phyloP scores from a whole-genome alignment of 345 rosid genomes.

The Citrus glauca region DNA sequence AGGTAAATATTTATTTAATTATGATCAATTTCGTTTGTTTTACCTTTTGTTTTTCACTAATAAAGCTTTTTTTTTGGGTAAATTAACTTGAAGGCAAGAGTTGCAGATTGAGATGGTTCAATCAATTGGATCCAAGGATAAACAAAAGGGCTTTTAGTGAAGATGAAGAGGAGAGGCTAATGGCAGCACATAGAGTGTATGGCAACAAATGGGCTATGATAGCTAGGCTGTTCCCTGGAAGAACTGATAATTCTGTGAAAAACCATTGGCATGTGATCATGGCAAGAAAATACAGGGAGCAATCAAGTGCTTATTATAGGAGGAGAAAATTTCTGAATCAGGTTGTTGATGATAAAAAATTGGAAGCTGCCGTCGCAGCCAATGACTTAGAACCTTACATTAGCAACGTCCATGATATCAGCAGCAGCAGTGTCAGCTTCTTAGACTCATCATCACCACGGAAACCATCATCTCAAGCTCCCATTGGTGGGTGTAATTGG shows the following conservation, averaged over 20 bases:
- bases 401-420: slow-evolving; percentile 11
- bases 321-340: slow-evolving; percentile 27
- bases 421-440: slow-evolving; percentile 20
- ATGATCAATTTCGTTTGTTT: not conserved
- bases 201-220: slow-evolving; percentile 73
- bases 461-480: slow-evolving; percentile 5
- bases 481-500: slow-evolving; percentile 8
- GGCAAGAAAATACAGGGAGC: slow-evolving; percentile 56
- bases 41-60: not conserved
- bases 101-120: slow-evolving; percentile 54
- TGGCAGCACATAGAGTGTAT: slow-evolving; percentile 54
- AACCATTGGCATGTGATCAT: slow-evolving; percentile 73
- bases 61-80: not conserved
- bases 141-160: slow-evolving; percentile 34
- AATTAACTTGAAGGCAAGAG: slow-evolving; percentile 33
- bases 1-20: slow-evolving; percentile 17
- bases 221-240: slow-evolving; percentile 55
- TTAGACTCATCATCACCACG: slow-evolving; percentile 2
- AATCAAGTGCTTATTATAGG: slow-evolving; percentile 30
- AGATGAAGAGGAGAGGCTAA: slow-evolving; percentile 45
- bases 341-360: slow-evolving; percentile 18
- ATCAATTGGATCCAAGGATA: slow-evolving; percentile 45
- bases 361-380: slow-evolving; percentile 4
- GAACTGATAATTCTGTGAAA: slow-evolving; percentile 66
- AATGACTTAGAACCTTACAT: not conserved